Evolutionary conservation across 179 eudicot species (phyloP).

Genomic region (Drosera spatulata): DNA sequence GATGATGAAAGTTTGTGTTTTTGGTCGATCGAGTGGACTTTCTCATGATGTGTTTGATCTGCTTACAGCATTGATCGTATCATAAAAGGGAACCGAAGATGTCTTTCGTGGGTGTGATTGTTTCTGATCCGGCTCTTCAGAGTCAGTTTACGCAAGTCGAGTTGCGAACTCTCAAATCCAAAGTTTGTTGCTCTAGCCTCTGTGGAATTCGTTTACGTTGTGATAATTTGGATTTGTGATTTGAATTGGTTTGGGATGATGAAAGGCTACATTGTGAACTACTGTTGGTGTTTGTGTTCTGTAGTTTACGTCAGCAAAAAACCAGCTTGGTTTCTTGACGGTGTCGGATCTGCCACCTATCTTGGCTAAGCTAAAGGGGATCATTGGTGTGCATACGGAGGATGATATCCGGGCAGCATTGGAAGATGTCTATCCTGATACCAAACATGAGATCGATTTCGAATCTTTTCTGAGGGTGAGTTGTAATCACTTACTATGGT

Average conservation of each 20-base stretch:
- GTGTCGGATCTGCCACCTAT: slow-evolving; percentile 63
- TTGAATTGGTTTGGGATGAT: no score
- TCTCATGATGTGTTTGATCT: slow-evolving; percentile 8
- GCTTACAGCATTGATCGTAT: slow-evolving; percentile 8
- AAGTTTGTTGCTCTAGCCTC: slow-evolving; percentile 21
- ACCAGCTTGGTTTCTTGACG: slow-evolving; percentile 34
- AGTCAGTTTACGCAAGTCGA: slow-evolving; percentile 82
- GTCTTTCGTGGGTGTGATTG: slow-evolving; percentile 62
- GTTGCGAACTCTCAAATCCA: slow-evolving; percentile 58
- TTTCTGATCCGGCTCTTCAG: slow-evolving; percentile 71
- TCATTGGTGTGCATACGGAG: slow-evolving; percentile 39
- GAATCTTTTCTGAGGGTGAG: slow-evolving; percentile 82
- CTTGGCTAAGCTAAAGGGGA: slow-evolving; percentile 42
- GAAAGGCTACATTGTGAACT: no score
- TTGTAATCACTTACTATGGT: neutral
- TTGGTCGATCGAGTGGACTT: neutral
- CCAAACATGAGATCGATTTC: slow-evolving; percentile 55
- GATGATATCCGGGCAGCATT: slow-evolving; percentile 55
- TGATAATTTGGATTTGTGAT: no score
- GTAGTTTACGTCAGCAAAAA: slow-evolving; percentile 43
- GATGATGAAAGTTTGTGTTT: neutral
- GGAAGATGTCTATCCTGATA: slow-evolving; percentile 49
- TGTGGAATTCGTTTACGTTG: no score
- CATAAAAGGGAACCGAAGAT: slow-evolving; percentile 5
- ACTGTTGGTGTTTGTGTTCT: neutral